Conservation (phyloP, 495 filamentous ascomycete species). For the Penicillium pancosmium region DNA sequence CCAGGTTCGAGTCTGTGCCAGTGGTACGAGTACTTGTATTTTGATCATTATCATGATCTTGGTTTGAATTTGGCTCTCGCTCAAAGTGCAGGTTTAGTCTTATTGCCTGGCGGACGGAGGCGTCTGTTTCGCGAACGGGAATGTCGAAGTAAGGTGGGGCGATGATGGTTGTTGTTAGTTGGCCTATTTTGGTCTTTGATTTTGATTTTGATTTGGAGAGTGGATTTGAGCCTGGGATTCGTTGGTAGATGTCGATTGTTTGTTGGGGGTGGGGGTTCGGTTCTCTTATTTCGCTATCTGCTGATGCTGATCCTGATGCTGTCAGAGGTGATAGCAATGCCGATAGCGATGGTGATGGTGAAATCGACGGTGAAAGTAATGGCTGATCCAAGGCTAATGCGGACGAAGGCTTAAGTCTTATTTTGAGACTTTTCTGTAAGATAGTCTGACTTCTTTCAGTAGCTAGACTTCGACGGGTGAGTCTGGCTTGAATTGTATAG, state of each 20-base stretch:
- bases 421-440: slow-evolving; percentile 37
- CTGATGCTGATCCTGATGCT: neutral
- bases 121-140: neutral
- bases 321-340: too few species aligned
- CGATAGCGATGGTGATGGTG: neutral
- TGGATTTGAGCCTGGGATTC: neutral
- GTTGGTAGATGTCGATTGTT: neutral
- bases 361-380: neutral
- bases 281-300: neutral
- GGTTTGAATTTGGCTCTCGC: neutral
- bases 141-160: neutral
- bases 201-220: neutral
- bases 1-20: neutral
- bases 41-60: neutral
- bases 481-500: slow-evolving; percentile 61
- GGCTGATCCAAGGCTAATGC: neutral
- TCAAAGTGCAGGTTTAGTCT: neutral
- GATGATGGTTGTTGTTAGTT: neutral
- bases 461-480: slow-evolving; percentile 52
- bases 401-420: neutral
- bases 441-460: slow-evolving; percentile 37
- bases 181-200: neutral
- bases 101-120: neutral
- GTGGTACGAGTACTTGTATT: neutral
- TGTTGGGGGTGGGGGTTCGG: neutral